A percentile compares a stretch with the other conserved stretches of the same genome.
phyloP scores from a whole-genome alignment of 1,284 basidiomycete species.

The Lentinula novae-zelandiae region DNA sequence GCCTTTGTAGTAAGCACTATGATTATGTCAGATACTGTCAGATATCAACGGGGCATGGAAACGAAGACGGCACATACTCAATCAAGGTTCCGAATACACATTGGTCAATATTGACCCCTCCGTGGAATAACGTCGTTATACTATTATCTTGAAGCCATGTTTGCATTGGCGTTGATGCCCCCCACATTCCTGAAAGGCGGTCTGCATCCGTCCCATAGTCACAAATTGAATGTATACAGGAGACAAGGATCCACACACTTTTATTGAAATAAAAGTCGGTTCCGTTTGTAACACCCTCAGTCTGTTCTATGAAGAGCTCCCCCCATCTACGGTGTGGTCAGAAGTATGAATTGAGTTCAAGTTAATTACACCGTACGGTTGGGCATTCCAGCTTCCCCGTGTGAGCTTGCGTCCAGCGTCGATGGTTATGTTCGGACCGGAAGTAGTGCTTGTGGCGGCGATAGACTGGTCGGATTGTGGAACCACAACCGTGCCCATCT shows the following conservation, averaged over 20 bases:
- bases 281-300: slow-evolving; percentile 24
- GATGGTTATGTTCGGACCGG: slow-evolving; percentile 21
- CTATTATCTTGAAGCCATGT: slow-evolving; percentile 27
- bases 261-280: slow-evolving; percentile 30
- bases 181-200: slow-evolving; percentile 29
- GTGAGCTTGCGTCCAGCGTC: slow-evolving; percentile 24
- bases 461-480: slow-evolving; percentile 10
- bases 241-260: slow-evolving; percentile 20
- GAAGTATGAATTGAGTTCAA: background rate
- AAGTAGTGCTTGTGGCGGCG: slow-evolving; percentile 3
- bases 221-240: background rate
- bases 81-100: slow-evolving; percentile 28
- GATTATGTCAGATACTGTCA: background rate
- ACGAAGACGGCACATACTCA: slow-evolving; percentile 18
- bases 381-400: slow-evolving; percentile 27
- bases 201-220: slow-evolving; percentile 13
- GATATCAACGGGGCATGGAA: background rate
- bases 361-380: slow-evolving; percentile 16
- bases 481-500: slow-evolving; percentile 25
- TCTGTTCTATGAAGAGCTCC: slow-evolving; percentile 23
- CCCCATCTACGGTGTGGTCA: slow-evolving; percentile 17
- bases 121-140: slow-evolving; percentile 28
- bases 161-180: slow-evolving; percentile 27
- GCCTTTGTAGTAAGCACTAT: slow-evolving; percentile 27
- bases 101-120: slow-evolving; percentile 29